Percentiles rank a stretch among this genome's conserved stretches.
Conservation (phyloP, 1,139 yeast species). For the Hansenula lynferdii region DNA sequence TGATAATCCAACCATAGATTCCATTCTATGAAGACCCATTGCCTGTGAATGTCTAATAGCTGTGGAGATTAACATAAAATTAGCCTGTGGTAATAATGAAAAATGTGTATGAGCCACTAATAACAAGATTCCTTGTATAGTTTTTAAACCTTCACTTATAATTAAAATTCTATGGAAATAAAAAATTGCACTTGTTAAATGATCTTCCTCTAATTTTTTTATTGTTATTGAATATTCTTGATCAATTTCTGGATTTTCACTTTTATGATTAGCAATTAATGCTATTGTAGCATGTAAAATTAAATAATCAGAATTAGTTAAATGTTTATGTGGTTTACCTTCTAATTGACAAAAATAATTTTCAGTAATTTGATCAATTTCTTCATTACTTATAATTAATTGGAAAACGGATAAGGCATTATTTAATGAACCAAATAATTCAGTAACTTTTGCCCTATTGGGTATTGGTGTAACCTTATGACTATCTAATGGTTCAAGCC, state of each 20-base stretch:
- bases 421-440: slow-evolving; percentile 17
- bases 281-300: slow-evolving; percentile 11
- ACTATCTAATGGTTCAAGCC: slow-evolving; percentile 29
- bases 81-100: slow-evolving; percentile 37
- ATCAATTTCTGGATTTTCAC: slow-evolving; percentile 3
- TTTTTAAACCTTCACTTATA: slow-evolving; percentile 44
- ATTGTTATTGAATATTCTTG: background rate
- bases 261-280: slow-evolving; percentile 10
- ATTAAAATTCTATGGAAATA: slow-evolving; percentile 45
- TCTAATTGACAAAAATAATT: slow-evolving; percentile 7
- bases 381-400: slow-evolving; percentile 10
- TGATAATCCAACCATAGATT: slow-evolving; percentile 37
- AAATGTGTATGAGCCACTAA: slow-evolving; percentile 43
- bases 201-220: slow-evolving; percentile 4
- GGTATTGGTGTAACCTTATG: slow-evolving; percentile 25
- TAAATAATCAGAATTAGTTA: slow-evolving; percentile 18
- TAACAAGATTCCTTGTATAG: slow-evolving; percentile 45
- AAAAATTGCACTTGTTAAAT: slow-evolving; percentile 30
- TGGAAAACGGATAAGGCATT: slow-evolving; percentile 12
- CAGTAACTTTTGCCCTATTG: slow-evolving; percentile 16
- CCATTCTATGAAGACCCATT: slow-evolving; percentile 60
- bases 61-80: slow-evolving; percentile 41
- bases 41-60: slow-evolving; percentile 60
- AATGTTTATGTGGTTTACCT: background rate
- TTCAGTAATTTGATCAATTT: slow-evolving; percentile 10